Evolutionary conservation across 1,284 basidiomycete genomes (phyloP).

Genomic region (Mycena sp.): DNA sequence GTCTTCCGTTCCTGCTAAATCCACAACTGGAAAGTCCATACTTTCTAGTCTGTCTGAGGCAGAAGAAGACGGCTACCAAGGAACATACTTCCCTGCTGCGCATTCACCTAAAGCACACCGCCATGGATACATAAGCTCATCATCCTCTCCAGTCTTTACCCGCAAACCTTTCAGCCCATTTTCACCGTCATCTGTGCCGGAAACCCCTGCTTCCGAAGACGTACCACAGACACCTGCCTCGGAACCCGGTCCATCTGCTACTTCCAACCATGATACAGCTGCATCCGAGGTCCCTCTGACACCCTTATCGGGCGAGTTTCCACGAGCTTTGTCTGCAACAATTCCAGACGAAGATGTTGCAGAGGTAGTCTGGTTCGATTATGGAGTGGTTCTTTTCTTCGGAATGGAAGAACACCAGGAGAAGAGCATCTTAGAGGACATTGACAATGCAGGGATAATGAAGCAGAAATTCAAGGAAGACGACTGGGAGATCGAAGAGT

Average conservation of each 20-base stretch:
- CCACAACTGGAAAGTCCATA: slow-evolving; percentile 66
- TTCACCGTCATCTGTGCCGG: slow-evolving; percentile 24
- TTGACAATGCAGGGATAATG: slow-evolving; percentile 77
- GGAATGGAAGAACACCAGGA: slow-evolving; percentile 84
- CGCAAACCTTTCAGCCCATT: slow-evolving; percentile 30
- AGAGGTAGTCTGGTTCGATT: slow-evolving; percentile 88
- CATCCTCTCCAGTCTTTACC: slow-evolving; percentile 52
- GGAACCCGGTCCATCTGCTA: slow-evolving; percentile 3
- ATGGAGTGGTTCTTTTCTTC: slow-evolving; percentile 90
- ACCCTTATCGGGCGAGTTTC: slow-evolving; percentile 1
- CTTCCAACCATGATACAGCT: not conserved
- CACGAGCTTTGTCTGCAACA: slow-evolving; percentile 2
- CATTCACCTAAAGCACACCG: slow-evolving; percentile 42
- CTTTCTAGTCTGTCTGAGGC: slow-evolving; percentile 82
- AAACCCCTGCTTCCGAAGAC: slow-evolving; percentile 27
- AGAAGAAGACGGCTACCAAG: slow-evolving; percentile 91
- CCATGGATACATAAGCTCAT: slow-evolving; percentile 67
- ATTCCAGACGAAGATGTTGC: slow-evolving; percentile 63
- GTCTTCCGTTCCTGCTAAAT: slow-evolving; percentile 77
- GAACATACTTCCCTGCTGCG: slow-evolving; percentile 71
- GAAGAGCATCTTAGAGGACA: slow-evolving; percentile 82
- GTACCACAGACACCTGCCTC: slow-evolving; percentile 16
- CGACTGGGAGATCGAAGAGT: slow-evolving; percentile 92
- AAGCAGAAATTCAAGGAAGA: slow-evolving; percentile 67
- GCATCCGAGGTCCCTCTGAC: slow-evolving; percentile 5